Conservation (phyloP, 805 yeast genomes). For the Ogataea wickerhamii region DNA sequence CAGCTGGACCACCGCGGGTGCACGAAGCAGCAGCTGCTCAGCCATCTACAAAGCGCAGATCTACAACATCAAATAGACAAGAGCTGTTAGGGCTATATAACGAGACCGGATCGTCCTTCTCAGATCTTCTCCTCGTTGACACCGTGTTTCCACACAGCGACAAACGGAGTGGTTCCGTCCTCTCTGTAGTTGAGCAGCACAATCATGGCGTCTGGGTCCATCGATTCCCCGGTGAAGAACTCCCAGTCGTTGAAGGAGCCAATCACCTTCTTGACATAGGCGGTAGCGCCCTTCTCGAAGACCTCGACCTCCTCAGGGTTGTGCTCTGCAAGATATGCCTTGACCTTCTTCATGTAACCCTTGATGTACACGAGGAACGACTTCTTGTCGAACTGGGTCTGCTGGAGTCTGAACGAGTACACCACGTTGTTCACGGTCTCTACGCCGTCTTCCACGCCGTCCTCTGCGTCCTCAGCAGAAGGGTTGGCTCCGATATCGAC, state of each 20-base stretch:
- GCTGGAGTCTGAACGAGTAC: constrained; percentile 97
- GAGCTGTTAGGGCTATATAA: background rate
- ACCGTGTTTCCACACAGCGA: constrained; percentile 99
- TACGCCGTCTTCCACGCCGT: constrained; percentile 75
- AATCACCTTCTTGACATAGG: constrained; percentile 94
- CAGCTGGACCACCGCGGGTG: constrained; percentile 71
- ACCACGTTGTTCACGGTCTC: constrained; percentile 97
- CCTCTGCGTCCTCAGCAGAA: constrained; percentile 93
- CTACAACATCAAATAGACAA: no score
- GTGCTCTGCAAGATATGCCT: constrained; percentile 84
- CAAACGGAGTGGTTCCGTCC: constrained; percentile 97
- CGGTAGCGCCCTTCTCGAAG: constrained; percentile 96
- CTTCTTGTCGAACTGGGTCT: constrained; percentile 96
- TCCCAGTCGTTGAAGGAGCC: constrained; percentile 98
- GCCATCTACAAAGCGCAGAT: constrained; percentile 30
- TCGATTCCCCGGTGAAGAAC: constrained; percentile 98
- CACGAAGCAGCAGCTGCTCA: constrained; percentile 52
- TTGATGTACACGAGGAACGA: constrained; percentile 95
- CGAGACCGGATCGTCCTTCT: no score
- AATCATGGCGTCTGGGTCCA: constrained; percentile 99
- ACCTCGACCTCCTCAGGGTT: constrained; percentile 82
- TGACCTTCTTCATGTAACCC: constrained; percentile 97
- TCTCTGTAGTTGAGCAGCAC: constrained; percentile 99
- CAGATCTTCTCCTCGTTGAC: constrained; percentile 85
- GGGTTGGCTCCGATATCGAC: constrained; percentile 99